These are phyloP conservation scores for Rhizodiscina lignyota DNA, from an alignment of 495 filamentous ascomycete genomes.

Conservation along the genomic window DNA sequence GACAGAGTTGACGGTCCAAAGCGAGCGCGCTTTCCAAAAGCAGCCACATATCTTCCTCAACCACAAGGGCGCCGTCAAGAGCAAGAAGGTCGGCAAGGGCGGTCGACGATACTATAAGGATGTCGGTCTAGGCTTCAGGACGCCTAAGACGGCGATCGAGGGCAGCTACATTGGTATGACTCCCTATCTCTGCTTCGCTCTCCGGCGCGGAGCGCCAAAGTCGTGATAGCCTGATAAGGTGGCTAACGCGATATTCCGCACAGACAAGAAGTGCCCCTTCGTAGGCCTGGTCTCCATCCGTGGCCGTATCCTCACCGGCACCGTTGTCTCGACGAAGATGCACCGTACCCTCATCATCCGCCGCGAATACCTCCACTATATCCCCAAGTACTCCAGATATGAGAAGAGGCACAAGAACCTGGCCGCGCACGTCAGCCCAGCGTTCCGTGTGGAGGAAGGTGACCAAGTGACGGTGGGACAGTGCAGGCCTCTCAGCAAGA, in stretches of 20 bases:
- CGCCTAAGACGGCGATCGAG: slow-evolving; percentile 94
- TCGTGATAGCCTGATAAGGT: neutral
- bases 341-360: slow-evolving; percentile 98
- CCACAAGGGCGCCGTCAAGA: slow-evolving; percentile 73
- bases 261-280: slow-evolving; percentile 99
- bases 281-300: slow-evolving; percentile 89
- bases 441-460: slow-evolving; percentile 99
- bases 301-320: slow-evolving; percentile 98
- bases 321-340: slow-evolving; percentile 99
- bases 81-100: slow-evolving; percentile 63
- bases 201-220: slow-evolving; percentile 3
- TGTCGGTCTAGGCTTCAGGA: slow-evolving; percentile 95
- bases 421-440: slow-evolving; percentile 92
- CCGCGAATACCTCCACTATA: slow-evolving; percentile 98
- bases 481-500: slow-evolving; percentile 97
- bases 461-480: slow-evolving; percentile 98
- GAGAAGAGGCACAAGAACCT: slow-evolving; percentile 99
- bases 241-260: slow-evolving; percentile 6
- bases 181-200: neutral
- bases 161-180: slow-evolving; percentile 95
- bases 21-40: slow-evolving; percentile 25
- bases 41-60: slow-evolving; percentile 99
- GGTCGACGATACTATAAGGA: slow-evolving; percentile 99
- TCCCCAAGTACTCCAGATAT: slow-evolving; percentile 97
- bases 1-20: slow-evolving; percentile 20